These are phyloP conservation scores for Metschnikowia orientalis DNA, from an alignment of 805 yeast species.

Conservation along the genomic window DNA sequence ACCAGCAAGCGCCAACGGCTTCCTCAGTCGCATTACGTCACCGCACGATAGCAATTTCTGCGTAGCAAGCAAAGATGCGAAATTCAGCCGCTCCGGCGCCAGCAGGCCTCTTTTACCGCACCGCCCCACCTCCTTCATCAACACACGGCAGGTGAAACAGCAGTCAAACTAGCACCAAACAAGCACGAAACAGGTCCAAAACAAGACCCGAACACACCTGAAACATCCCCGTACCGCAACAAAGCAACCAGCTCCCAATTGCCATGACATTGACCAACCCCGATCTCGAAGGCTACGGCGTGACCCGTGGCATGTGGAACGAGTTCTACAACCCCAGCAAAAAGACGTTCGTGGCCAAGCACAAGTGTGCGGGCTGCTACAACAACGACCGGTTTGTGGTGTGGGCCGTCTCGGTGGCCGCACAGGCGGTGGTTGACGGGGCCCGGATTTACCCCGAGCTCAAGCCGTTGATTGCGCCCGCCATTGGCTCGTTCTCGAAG, in stretches of 20 bases:
- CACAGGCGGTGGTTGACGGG: constrained; percentile 66
- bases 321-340: constrained; percentile 36
- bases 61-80: too few species aligned
- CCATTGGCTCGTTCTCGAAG: constrained; percentile 44
- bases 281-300: constrained; percentile 29
- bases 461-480: constrained; percentile 50
- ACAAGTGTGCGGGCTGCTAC: constrained; percentile 37
- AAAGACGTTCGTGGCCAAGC: constrained; percentile 37
- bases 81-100: too few species aligned
- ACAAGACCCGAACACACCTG: too few species aligned
- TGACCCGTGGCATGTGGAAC: constrained; percentile 41
- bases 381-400: constrained; percentile 53
- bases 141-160: too few species aligned
- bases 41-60: too few species aligned
- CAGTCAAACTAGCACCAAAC: too few species aligned
- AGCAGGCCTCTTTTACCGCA: too few species aligned
- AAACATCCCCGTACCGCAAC: too few species aligned
- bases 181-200: too few species aligned
- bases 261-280: constrained; percentile 30
- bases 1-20: too few species aligned
- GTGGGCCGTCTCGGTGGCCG: constrained; percentile 67
- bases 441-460: constrained; percentile 50
- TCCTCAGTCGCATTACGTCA: too few species aligned
- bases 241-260: constrained; percentile 13
- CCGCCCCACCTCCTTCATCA: too few species aligned